A percentile compares a stretch with the other conserved stretches of the same genome.
Evolutionary conservation across 805 yeast genomes (phyloP).

Genomic region (Candida hispaniensis): DNA sequence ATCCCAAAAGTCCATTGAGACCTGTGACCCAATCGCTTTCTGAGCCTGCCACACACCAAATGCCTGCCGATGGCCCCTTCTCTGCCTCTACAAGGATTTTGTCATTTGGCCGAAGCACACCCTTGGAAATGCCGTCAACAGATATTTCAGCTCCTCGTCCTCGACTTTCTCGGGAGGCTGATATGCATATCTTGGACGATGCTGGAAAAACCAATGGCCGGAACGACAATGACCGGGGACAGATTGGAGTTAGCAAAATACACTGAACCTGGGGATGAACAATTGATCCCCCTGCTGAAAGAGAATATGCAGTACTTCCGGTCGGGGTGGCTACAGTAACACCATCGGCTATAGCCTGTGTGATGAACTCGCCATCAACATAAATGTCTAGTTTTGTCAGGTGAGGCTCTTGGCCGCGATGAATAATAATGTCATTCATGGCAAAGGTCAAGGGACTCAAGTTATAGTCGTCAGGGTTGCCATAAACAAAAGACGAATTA

Average conservation of each 20-base stretch:
- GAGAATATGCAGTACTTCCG: slow-evolving; percentile 88
- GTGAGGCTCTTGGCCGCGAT: slow-evolving; percentile 82
- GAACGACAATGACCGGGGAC: slow-evolving; percentile 85
- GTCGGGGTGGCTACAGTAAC: slow-evolving; percentile 80
- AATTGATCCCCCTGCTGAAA: slow-evolving; percentile 85
- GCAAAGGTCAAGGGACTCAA: slow-evolving; percentile 47
- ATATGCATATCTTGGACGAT: slow-evolving; percentile 46
- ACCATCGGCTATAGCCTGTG: slow-evolving; percentile 91
- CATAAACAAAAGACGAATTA: slow-evolving; percentile 8
- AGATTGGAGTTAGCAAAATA: slow-evolving; percentile 75
- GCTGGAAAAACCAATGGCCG: slow-evolving; percentile 78
- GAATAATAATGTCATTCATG: slow-evolving; percentile 84
- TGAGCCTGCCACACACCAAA: slow-evolving; percentile 77
- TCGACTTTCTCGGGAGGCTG: slow-evolving; percentile 28
- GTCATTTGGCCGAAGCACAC: slow-evolving; percentile 61
- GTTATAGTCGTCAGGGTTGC: slow-evolving; percentile 12
- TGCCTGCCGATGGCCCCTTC: slow-evolving; percentile 37
- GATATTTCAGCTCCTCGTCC: slow-evolving; percentile 46
- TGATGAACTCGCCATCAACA: slow-evolving; percentile 72
- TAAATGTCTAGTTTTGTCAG: slow-evolving; percentile 73
- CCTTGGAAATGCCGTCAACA: slow-evolving; percentile 76
- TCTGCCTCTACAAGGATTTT: slow-evolving; percentile 24
- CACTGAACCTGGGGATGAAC: slow-evolving; percentile 83
- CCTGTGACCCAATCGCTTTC: slow-evolving; percentile 90
- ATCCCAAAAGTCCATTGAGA: slow-evolving; percentile 77